These are phyloP conservation scores for Mycena pura DNA, from an alignment of 768 basidiomycete species.

Conservation along the genomic window DNA sequence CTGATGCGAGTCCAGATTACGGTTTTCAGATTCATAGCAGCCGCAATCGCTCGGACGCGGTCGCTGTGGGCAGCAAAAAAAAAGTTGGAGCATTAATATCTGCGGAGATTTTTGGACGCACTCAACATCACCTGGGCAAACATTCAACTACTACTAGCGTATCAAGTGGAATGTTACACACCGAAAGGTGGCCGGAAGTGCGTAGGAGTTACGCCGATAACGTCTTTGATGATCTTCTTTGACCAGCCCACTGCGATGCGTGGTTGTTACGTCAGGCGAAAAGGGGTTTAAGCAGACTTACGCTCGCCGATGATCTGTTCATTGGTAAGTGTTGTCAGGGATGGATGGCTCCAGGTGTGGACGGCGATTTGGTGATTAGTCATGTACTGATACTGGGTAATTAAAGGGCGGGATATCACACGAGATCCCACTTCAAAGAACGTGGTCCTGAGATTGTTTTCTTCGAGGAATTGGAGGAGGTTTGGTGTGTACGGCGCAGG, in stretches of 20 bases:
- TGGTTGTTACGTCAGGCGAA: too few species aligned
- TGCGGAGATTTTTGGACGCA: constrained; percentile 35
- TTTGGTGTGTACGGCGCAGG: constrained; percentile 80
- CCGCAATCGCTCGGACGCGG: constrained; percentile 83
- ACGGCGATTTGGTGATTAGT: constrained; percentile 78
- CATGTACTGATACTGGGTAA: constrained; percentile 80
- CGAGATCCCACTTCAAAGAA: constrained; percentile 91
- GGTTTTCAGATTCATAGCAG: constrained; percentile 83
- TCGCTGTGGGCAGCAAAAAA: constrained; percentile 62
- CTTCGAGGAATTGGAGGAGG: constrained; percentile 72
- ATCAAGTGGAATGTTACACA: neutral
- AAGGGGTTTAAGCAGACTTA: too few species aligned
- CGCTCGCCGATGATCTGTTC: constrained; percentile 86
- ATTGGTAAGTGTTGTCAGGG: constrained; percentile 76
- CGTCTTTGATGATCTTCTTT: constrained; percentile 83
- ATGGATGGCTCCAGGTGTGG: constrained; percentile 68
- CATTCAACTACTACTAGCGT: neutral
- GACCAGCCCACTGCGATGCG: constrained; percentile 94
- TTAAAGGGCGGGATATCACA: constrained; percentile 69
- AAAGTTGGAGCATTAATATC: constrained; percentile 4
- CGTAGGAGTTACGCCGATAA: constrained; percentile 78
- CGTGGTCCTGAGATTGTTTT: constrained; percentile 72
- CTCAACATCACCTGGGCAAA: constrained; percentile 70
- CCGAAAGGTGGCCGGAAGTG: constrained; percentile 83
- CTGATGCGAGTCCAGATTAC: constrained; percentile 85